Conservation (phyloP, 176 grass and related monocot genomes). For the Elaeis guineensis region DNA sequence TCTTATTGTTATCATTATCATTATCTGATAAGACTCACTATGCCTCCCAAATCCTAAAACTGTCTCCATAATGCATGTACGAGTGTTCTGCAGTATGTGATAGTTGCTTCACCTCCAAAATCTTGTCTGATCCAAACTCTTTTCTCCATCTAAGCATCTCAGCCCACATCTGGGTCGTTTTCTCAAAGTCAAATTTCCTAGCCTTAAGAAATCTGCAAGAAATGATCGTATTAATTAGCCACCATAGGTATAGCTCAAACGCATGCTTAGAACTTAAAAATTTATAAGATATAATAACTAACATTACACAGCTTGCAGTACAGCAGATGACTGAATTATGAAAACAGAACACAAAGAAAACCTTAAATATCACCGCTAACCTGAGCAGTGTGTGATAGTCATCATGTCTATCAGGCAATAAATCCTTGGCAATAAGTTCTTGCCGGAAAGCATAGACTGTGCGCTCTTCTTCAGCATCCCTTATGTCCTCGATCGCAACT, state of each 20-base stretch:
- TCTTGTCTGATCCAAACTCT: slow-evolving; percentile 78
- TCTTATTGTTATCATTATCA: no score
- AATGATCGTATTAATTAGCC: not conserved
- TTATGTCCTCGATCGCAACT: slow-evolving; percentile 88
- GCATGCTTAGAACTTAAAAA: no score
- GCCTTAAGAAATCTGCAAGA: slow-evolving; percentile 79
- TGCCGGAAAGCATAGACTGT: slow-evolving; percentile 71
- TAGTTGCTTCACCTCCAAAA: slow-evolving; percentile 59
- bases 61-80: not conserved
- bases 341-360: not conserved
- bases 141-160: slow-evolving; percentile 96
- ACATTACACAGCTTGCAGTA: not conserved
- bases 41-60: no score
- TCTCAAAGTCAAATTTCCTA: slow-evolving; percentile 79
- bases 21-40: no score
- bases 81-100: not conserved
- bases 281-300: no score
- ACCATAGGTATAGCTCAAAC: no score
- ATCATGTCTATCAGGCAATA: slow-evolving; percentile 79
- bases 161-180: slow-evolving; percentile 87
- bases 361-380: slow-evolving; percentile 19
- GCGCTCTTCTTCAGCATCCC: slow-evolving; percentile 88
- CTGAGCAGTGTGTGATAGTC: slow-evolving; percentile 94
- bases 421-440: slow-evolving; percentile 41
- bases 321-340: not conserved